These are phyloP conservation scores for Leptosphaerulina australis DNA, from an alignment of 2,329 filamentous ascomycete genomes.

Conservation along the genomic window DNA sequence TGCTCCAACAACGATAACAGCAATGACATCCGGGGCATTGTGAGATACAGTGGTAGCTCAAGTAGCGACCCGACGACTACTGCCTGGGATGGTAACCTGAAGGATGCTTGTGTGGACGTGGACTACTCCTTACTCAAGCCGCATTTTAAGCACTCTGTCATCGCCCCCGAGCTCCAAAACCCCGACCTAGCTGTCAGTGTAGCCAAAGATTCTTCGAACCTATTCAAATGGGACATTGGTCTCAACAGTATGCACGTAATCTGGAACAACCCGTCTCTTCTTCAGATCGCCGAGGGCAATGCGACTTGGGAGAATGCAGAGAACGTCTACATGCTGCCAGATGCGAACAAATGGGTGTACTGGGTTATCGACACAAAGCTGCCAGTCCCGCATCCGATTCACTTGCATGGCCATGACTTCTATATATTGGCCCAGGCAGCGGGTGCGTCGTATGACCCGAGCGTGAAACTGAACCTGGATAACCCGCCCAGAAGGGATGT, in stretches of 20 bases:
- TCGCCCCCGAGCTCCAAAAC: conserved; percentile 13
- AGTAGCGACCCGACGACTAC: conserved; percentile 40
- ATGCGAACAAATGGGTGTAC: conserved; percentile 47
- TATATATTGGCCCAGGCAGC: conserved; percentile 55
- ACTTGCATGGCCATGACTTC: conserved; percentile 61
- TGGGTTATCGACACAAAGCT: conserved; percentile 47
- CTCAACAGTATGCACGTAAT: conserved; percentile 52
- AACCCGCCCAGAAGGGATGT: conserved; percentile 41
- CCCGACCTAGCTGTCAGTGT: conserved; percentile 25
- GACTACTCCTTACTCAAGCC: conserved; percentile 30
- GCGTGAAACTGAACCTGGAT: conserved; percentile 19
- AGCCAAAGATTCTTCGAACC: conserved; percentile 6
- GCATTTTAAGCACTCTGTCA: conserved; percentile 20
- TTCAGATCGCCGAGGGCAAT: conserved; percentile 40
- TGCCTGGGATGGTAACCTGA: conserved; percentile 28
- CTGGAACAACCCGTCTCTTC: conserved; percentile 55
- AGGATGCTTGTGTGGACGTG: conserved; percentile 46
- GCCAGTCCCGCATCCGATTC: conserved; percentile 46
- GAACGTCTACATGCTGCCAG: conserved; percentile 33
- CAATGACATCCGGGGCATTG: conserved; percentile 45
- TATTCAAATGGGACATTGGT: conserved; percentile 46
- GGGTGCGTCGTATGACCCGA: conserved; percentile 30
- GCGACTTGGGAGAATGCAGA: conserved; percentile 23
- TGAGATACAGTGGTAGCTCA: conserved; percentile 42
- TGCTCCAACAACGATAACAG: conserved; percentile 31